Conservation (phyloP, 192 early-diverging fungal genomes). For the Paraglomus brasilianum region DNA sequence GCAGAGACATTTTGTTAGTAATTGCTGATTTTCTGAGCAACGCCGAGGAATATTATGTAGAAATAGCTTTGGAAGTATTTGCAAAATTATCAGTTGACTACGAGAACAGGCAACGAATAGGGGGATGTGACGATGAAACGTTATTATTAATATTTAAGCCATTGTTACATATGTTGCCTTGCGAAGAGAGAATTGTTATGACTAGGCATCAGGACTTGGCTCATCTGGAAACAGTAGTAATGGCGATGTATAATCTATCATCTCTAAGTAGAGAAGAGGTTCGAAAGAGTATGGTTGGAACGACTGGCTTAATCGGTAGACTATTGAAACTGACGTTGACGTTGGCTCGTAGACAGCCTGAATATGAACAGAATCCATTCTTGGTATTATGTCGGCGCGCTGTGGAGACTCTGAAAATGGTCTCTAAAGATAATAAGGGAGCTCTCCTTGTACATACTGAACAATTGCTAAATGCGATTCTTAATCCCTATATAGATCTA, state of each 20-base stretch:
- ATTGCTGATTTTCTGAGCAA: slow-evolving; percentile 56
- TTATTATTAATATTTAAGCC: slow-evolving; percentile 38
- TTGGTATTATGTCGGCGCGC: slow-evolving; percentile 20
- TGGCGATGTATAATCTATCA: slow-evolving; percentile 54
- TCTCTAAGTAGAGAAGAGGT: slow-evolving; percentile 25
- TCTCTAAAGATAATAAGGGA: slow-evolving; percentile 25
- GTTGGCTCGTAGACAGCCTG: neutral
- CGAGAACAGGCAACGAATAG: slow-evolving; percentile 49
- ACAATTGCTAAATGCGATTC: slow-evolving; percentile 24
- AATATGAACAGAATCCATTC: neutral
- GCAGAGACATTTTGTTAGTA: slow-evolving; percentile 45
- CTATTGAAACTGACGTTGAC: slow-evolving; percentile 22
- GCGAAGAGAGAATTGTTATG: slow-evolving; percentile 31
- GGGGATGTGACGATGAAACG: slow-evolving; percentile 37
- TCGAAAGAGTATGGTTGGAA: slow-evolving; percentile 8
- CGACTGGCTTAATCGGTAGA: slow-evolving; percentile 16
- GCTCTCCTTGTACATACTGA: slow-evolving; percentile 25
- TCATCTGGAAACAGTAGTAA: slow-evolving; percentile 50
- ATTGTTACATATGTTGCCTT: slow-evolving; percentile 37
- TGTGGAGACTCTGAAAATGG: slow-evolving; percentile 22
- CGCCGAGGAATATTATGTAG: slow-evolving; percentile 46
- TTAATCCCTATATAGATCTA: slow-evolving; percentile 28
- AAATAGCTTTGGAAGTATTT: slow-evolving; percentile 60
- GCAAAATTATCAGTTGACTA: slow-evolving; percentile 59
- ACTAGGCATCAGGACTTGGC: slow-evolving; percentile 42